A percentile compares a stretch with the other conserved stretches of the same genome.
Evolutionary conservation across 116 monocot species (phyloP).

Genomic region (Zostera marina): DNA sequence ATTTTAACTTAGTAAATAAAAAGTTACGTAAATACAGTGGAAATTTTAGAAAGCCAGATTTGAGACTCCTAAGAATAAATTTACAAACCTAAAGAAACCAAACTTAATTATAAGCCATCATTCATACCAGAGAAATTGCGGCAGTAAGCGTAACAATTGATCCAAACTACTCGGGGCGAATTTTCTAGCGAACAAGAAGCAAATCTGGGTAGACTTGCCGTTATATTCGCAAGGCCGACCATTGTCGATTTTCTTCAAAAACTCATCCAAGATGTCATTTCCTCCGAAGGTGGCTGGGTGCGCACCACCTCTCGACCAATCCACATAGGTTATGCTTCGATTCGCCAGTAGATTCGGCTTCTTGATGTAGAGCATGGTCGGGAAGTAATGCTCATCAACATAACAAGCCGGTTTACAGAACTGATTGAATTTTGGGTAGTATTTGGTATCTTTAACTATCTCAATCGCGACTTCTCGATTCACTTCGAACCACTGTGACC

Average conservation of each 20-base stretch:
- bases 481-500: conserved; percentile 73
- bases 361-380: conserved; percentile 51
- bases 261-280: conserved; percentile 21
- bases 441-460: conserved; percentile 37
- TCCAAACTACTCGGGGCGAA: neutral
- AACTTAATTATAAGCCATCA: neutral
- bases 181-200: neutral
- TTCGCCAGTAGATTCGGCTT: conserved; percentile 30
- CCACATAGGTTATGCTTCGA: conserved; percentile 40
- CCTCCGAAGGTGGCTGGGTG: conserved; percentile 61
- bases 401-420: conserved; percentile 49
- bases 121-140: neutral
- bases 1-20: too few species aligned
- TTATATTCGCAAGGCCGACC: neutral
- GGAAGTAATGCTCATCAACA: conserved; percentile 78
- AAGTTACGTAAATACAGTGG: too few species aligned
- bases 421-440: conserved; percentile 42
- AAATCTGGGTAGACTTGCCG: neutral
- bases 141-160: neutral
- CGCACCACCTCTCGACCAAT: conserved; percentile 69
- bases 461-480: conserved; percentile 24
- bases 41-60: too few species aligned
- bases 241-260: conserved; percentile 15
- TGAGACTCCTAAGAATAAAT: too few species aligned
- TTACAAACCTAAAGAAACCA: too few species aligned